Evolutionary conservation across 495 filamentous ascomycete genomes (phyloP).

Genomic region (Aspergillus heteromorphus): DNA sequence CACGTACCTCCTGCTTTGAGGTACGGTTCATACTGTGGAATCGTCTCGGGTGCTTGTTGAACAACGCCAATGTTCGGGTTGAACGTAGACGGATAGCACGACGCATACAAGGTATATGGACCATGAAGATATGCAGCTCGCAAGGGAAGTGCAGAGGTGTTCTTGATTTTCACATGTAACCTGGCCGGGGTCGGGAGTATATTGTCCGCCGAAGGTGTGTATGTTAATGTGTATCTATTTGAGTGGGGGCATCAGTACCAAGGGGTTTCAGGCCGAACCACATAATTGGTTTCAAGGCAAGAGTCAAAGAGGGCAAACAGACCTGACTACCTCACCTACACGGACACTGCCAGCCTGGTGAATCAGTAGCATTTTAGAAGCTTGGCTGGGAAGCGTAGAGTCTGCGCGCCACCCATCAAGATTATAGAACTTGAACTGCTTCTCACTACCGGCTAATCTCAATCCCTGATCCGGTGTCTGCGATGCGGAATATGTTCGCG

Average conservation of each 20-base stretch:
- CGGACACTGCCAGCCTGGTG: constrained; percentile 86
- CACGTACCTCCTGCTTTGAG: constrained; percentile 89
- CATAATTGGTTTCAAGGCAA: background rate
- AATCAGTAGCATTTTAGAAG: constrained; percentile 71
- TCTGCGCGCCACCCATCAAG: constrained; percentile 38
- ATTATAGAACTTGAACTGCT: constrained; percentile 25
- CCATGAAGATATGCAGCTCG: constrained; percentile 95
- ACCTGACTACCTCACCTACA: constrained; percentile 85
- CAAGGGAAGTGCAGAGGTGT: constrained; percentile 82
- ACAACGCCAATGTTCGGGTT: constrained; percentile 70
- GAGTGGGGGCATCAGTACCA: constrained; percentile 1
- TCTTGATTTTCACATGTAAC: constrained; percentile 81
- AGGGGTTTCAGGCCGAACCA: background rate
- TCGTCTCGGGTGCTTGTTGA: constrained; percentile 53
- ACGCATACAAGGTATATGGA: constrained; percentile 83
- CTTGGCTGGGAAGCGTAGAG: constrained; percentile 13
- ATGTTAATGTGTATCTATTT: constrained; percentile 81
- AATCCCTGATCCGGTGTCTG: constrained; percentile 36
- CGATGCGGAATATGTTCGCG: constrained; percentile 44
- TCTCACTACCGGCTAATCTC: constrained; percentile 11
- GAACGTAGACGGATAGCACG: constrained; percentile 75
- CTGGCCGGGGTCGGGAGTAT: constrained; percentile 75
- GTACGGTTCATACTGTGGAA: constrained; percentile 89
- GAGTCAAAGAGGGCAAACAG: constrained; percentile 6
- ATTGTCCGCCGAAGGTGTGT: constrained; percentile 81